Evolutionary conservation across 2,329 filamentous ascomycete genomes (phyloP), one percentile per base, ranked within the genome.

Genomic region (Pezizomycotina sp.): DNA sequence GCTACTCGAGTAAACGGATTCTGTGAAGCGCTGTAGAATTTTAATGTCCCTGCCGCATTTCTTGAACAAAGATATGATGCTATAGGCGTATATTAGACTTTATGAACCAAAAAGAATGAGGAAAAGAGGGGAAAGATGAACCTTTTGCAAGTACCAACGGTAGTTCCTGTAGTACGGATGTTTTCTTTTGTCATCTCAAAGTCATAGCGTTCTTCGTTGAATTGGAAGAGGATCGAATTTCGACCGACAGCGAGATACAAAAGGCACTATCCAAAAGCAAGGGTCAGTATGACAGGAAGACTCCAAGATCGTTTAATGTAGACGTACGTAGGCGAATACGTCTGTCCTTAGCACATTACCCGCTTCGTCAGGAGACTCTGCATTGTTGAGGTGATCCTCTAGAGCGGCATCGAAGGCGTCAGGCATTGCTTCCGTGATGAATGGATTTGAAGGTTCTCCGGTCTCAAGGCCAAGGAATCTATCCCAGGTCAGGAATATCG

Each of bases 161-260:
- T 70, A 21, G 62, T 52, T 2, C 69, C 70, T 2, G 63, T 63
- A 19, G 68, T 55, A 2, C 63, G 56, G 1, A 63, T 55, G 34
- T 63, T 55, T 3, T 56, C 48, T 22, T 66, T 52, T 3, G 55
- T 54, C 24, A 56, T 59, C 24, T 58, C 54, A 48, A 84, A 81
- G 0, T 58, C 59, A 15, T 56, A 57, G 18, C 62, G 61, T 2
- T 60, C 59, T 2, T 61, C 53, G 32, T 74, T 60, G 63, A 70
- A 81, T 0, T 56, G 52, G 53, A 81, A 89, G 21, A 89, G 65
- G 2, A 77, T 62, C 0, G 79, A 84, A 24, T 72, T 74, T 30
- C 77, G 65, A 0, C 79, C 80, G 4, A 83, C 64, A 0, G 71
- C 69, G 1, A 86, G 60, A 8, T 71, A 67, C 43, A 77, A 61